Evolutionary conservation across 352 stramenopile genomes (phyloP), one percentile per base, ranked within the genome.

Genomic region (Phytophthora ramorum): DNA sequence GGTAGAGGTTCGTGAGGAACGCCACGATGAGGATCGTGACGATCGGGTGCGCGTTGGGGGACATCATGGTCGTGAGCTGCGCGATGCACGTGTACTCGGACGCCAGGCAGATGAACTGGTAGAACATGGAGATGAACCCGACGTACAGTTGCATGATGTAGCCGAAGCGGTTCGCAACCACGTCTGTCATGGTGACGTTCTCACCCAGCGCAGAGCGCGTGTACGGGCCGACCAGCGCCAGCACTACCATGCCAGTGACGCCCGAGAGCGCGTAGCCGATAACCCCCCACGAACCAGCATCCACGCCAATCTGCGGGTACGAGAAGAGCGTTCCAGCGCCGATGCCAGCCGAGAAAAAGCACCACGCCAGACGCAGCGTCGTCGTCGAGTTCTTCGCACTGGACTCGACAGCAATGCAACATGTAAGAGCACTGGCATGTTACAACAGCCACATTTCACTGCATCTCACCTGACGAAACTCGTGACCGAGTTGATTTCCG

Each of bases 101-200:
- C 35, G 77, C 78, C 24, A 91, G 63, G 35, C 79, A 91, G 69
- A 91, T 87, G 65, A 91, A 88, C 71, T 91, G 83, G 75, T 89
- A 90, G 57, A 89, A 88, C 24, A 89, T 54, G 10, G 83, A 72
- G 43, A 89, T 78, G 58, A 85, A 61, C 12, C 66, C 69, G 32
- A 87, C 66, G 69, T 89, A 89, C 20, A 78, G 61, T 52, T 89
- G 78, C 79, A 87, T 88, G 32, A 71, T 56, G 45, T 77, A 72
- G 44, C 80, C 80, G 49, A 84, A 91, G 43, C 83, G 78, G 57
- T 85, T 67, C 10, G 71, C 65, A 45, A 89, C 70, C 48, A 83
- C 85, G 66, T 91, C 80, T 20, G 74, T 87, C 63, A 91, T 71
- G 47, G 80, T 91, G 41, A 90, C 72, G 54, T 82, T 82, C 7